These are phyloP conservation scores for Podospora tetraspora DNA, from an alignment of 495 filamentous ascomycete species.

Conservation along the genomic window DNA sequence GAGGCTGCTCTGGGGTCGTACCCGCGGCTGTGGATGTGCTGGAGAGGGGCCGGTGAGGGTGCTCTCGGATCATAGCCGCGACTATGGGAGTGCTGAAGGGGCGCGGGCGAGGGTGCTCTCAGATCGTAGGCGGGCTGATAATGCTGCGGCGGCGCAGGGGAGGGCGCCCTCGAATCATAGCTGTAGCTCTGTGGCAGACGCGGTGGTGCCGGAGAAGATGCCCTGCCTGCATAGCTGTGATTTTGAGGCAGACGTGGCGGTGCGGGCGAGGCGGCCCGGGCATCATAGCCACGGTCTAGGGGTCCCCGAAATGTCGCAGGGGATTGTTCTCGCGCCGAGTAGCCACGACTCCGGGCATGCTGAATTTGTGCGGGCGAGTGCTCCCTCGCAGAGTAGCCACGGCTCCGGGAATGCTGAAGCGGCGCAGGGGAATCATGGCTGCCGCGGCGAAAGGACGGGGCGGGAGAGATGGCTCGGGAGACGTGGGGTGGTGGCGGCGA, in stretches of 20 bases:
- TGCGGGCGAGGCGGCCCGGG: not conserved
- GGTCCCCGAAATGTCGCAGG: conserved; percentile 36
- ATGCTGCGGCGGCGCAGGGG: conserved; percentile 35
- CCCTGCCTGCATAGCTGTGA: conserved; percentile 7
- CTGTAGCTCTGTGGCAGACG: not conserved
- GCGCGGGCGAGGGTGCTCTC: conserved; percentile 58
- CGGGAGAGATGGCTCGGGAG: conserved; percentile 4
- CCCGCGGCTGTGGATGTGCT: not conserved
- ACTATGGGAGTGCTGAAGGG: conserved; percentile 16
- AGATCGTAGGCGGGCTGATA: conserved; percentile 35
- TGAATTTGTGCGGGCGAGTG: conserved; percentile 27
- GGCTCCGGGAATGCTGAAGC: not conserved
- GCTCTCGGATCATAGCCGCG: conserved; percentile 40
- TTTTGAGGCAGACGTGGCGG: not conserved
- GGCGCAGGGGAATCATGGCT: not conserved
- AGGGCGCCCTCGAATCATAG: conserved; percentile 8
- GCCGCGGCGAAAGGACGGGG: not conserved
- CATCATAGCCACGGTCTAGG: not conserved
- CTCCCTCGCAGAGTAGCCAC: conserved; percentile 2
- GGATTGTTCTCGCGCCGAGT: conserved; percentile 52
- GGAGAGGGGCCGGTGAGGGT: conserved; percentile 50
- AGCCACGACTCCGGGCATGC: conserved; percentile 26
- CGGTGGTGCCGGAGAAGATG: conserved; percentile 9
- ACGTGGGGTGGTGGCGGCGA: conserved; percentile 3
- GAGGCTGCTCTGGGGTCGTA: conserved; percentile 20